These are phyloP conservation scores for Plantago ovata DNA, from an alignment of 257 asterid species.

Conservation along the genomic window DNA sequence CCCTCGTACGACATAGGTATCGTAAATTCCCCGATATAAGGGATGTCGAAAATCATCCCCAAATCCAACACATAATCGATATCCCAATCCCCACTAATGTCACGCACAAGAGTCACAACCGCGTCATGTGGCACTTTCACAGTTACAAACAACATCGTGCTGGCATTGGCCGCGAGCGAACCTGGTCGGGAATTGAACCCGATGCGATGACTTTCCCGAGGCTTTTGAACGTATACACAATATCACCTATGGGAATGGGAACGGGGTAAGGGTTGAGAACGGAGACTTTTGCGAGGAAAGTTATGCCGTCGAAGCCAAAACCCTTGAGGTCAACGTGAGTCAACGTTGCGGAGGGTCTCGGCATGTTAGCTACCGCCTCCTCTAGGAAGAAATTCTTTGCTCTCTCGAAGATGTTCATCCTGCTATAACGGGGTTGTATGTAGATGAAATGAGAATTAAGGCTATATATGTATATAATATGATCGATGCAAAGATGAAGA, in stretches of 20 bases:
- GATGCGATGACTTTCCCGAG: constrained; percentile 39
- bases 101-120: constrained; percentile 48
- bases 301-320: constrained; percentile 44
- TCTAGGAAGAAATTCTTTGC: constrained; percentile 50
- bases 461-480: too few relatives aligned
- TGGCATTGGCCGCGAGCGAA: constrained; percentile 47
- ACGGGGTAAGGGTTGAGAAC: constrained; percentile 67
- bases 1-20: constrained; percentile 66
- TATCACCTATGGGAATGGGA: constrained; percentile 66
- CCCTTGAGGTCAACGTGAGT: constrained; percentile 62
- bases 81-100: constrained; percentile 80
- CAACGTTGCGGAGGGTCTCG: constrained; percentile 62
- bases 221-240: constrained; percentile 55
- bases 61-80: constrained; percentile 55
- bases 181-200: constrained; percentile 72
- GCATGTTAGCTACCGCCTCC: constrained; percentile 40
- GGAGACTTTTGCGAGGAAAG: constrained; percentile 50
- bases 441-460: neutral
- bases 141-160: constrained; percentile 49
- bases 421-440: too few relatives aligned
- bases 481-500: too few relatives aligned
- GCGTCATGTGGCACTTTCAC: constrained; percentile 70
- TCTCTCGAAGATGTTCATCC: constrained; percentile 43
- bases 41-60: constrained; percentile 59
- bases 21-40: constrained; percentile 53